Evolutionary conservation across 1,284 basidiomycete genomes (phyloP), one percentile per base, ranked within the genome.

Genomic region (Leccinum solheimii): DNA sequence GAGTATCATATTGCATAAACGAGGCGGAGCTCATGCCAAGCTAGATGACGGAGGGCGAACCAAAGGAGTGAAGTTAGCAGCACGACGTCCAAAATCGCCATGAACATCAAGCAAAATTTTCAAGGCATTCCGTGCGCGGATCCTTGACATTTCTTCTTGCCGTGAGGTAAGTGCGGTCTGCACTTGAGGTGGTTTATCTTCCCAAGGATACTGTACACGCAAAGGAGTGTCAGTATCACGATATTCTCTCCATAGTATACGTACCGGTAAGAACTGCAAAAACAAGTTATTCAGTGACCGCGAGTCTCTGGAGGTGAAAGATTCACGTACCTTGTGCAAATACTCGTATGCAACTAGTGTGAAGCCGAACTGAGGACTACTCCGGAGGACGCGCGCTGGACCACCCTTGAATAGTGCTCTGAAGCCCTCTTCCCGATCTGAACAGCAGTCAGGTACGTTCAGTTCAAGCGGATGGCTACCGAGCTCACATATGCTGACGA

Each of bases 321-420:
- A 51, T 38, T 62, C 27, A 59, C 78, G 64, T 71, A 86, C 86
- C 81, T 89, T 87, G 69, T 92, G 85, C 65, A 93, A 77, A 73
- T 90, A 86, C 74, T 95, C 92, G 77, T 94, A 94, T 40, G 87
- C 90, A 64, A 97, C 88, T 30, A 99, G 82, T 23, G 97, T 99
- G 68, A 96, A 97, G 58, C 94, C 94, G 73, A 96, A 97, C 74
- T 94, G 91, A 61, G 89, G 90, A 71, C 88, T 93, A 75, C 91
- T 94, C 67, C 96, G 85, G 62, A 97, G 79, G 56, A 98, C 83
- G 67, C 96, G 92, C 50, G 97, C 97, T 30, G 92, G 84, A 56
- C 95, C 95, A 57, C 97, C 97, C 78, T 98, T 99, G 86, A 93
- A 99, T 66, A 99, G 81, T 9, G 97, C 97, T 53, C 80, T 82